Conservation (phyloP, 768 basidiomycete genomes). For the Boletus bicolor region DNA sequence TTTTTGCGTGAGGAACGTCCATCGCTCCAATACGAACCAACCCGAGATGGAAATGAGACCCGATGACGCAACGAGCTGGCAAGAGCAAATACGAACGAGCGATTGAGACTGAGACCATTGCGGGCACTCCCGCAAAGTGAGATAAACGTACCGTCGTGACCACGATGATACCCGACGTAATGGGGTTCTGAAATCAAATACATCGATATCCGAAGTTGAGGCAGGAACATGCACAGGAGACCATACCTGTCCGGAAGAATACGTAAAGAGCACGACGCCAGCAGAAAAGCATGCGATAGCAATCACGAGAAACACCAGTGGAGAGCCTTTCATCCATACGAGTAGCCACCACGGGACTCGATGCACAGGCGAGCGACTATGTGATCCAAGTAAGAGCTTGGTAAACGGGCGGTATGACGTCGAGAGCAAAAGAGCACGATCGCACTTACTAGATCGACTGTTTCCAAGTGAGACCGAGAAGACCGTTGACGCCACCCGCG, state of each 20-base stretch:
- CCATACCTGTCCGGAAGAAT: slow-evolving; percentile 64
- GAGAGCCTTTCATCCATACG: slow-evolving; percentile 82
- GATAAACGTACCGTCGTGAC: slow-evolving; percentile 51
- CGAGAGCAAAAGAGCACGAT: not conserved
- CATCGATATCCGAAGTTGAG: not conserved
- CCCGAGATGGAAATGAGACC: slow-evolving; percentile 46
- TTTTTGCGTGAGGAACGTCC: slow-evolving; percentile 40
- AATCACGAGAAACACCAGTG: slow-evolving; percentile 76
- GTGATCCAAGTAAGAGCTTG: not conserved
- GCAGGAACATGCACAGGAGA: not conserved
- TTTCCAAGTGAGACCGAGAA: slow-evolving; percentile 53
- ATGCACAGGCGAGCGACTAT: slow-evolving; percentile 47
- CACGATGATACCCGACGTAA: slow-evolving; percentile 69
- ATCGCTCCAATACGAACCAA: slow-evolving; percentile 51
- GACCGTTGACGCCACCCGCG: slow-evolving; percentile 48
- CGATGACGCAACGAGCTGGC: slow-evolving; percentile 32
- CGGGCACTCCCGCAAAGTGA: not conserved
- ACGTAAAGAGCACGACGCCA: slow-evolving; percentile 72
- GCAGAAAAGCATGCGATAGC: slow-evolving; percentile 81
- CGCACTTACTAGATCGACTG: slow-evolving; percentile 48
- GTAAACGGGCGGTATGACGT: not conserved
- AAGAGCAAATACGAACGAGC: not conserved
- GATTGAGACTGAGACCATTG: not conserved
- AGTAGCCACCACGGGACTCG: slow-evolving; percentile 55
- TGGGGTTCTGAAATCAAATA: slow-evolving; percentile 38